phyloP scores from a whole-genome alignment of 495 filamentous ascomycete genomes.

The Aspergillus egyptiacus region DNA sequence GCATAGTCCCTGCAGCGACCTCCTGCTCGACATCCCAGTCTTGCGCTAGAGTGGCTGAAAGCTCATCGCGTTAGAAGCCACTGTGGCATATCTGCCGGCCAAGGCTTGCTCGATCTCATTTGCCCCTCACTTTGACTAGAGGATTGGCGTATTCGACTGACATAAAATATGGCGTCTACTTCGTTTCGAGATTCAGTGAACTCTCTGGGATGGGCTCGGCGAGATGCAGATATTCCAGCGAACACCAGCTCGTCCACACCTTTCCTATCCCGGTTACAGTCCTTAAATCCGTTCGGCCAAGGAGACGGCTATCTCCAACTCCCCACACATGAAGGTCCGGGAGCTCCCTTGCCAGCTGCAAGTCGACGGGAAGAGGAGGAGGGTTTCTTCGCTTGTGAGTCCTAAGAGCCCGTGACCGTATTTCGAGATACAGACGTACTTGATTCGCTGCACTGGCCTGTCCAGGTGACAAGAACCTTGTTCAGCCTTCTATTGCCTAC shows the following conservation, averaged over 20 bases:
- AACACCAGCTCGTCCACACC: conserved; percentile 69
- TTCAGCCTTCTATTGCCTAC: conserved; percentile 32
- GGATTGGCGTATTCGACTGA: too few species aligned
- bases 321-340: conserved; percentile 75
- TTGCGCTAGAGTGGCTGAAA: conserved; percentile 17
- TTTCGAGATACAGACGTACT: conserved; percentile 6
- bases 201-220: conserved; percentile 88
- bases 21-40: conserved; percentile 22
- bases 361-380: conserved; percentile 89
- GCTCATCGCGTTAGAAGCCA: conserved; percentile 13
- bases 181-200: conserved; percentile 93
- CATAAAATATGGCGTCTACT: conserved; percentile 68
- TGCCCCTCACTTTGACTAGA: neutral
- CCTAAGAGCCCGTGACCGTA: conserved; percentile 21
- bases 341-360: conserved; percentile 80
- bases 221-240: conserved; percentile 72
- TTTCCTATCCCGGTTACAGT: conserved; percentile 74
- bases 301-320: conserved; percentile 82
- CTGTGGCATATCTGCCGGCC: conserved; percentile 22
- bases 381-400: conserved; percentile 94
- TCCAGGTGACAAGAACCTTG: conserved; percentile 36
- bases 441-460: conserved; percentile 20
- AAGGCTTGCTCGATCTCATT: conserved; percentile 4
- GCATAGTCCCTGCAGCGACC: conserved; percentile 43
- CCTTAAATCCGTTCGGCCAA: conserved; percentile 81